Evolutionary conservation across 441 rosid species (phyloP).

Genomic region (Erodium chrysanthum): DNA sequence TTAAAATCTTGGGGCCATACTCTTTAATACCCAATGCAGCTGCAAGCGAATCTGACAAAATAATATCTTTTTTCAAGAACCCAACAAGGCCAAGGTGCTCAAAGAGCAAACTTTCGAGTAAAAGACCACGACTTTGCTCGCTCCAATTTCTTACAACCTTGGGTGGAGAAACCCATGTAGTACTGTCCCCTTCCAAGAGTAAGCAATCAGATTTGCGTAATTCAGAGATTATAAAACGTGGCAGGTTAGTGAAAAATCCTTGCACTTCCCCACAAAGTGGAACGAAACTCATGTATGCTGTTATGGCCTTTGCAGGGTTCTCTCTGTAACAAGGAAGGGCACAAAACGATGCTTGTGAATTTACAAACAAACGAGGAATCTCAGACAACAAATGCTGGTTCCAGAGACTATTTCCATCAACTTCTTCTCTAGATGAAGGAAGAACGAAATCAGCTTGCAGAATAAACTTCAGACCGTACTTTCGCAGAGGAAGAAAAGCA

Average conservation of each 20-base stretch:
- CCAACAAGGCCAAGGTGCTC: slow-evolving; percentile 78
- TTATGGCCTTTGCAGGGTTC: slow-evolving; percentile 70
- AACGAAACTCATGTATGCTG: slow-evolving; percentile 77
- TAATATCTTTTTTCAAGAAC: slow-evolving; percentile 61
- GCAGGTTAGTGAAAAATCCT: slow-evolving; percentile 81
- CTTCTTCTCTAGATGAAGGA: slow-evolving; percentile 97
- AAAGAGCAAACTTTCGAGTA: slow-evolving; percentile 52
- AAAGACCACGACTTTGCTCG: slow-evolving; percentile 48
- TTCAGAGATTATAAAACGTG: slow-evolving; percentile 60
- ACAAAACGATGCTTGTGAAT: slow-evolving; percentile 59
- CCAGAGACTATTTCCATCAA: slow-evolving; percentile 93
- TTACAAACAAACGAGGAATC: slow-evolving; percentile 66
- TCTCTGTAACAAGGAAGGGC: slow-evolving; percentile 72
- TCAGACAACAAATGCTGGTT: slow-evolving; percentile 85
- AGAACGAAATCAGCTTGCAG: slow-evolving; percentile 94
- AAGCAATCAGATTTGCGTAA: slow-evolving; percentile 66
- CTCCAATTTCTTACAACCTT: slow-evolving; percentile 85
- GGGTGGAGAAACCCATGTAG: slow-evolving; percentile 83
- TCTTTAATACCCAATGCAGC: slow-evolving; percentile 74
- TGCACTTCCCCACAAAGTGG: slow-evolving; percentile 93
- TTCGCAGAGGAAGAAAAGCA: slow-evolving; percentile 95
- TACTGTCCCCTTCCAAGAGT: slow-evolving; percentile 64
- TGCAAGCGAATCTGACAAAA: slow-evolving; percentile 70
- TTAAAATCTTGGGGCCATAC: slow-evolving; percentile 64
- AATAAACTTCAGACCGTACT: slow-evolving; percentile 93